A percentile compares a stretch with the other conserved stretches of the same genome.
These are phyloP conservation scores for Fraxinus albicans DNA, from an alignment of 305 asterid genomes.

Conservation along the genomic window DNA sequence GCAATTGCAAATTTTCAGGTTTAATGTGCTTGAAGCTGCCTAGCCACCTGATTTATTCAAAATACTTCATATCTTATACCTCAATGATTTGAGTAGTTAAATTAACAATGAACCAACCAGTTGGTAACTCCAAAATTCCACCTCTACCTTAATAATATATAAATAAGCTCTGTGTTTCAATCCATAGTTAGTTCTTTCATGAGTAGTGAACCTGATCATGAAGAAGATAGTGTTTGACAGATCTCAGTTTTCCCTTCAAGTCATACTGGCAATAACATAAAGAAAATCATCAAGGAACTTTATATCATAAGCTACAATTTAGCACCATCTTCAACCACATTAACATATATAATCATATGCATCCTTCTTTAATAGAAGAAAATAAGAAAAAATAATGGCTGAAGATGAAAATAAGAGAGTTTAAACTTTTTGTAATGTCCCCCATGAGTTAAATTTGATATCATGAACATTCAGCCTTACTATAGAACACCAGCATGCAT, in stretches of 20 bases:
- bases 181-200: too few relatives aligned
- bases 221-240: too few relatives aligned
- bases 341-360: not conserved
- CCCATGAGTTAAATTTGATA: not conserved
- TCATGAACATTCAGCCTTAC: not conserved
- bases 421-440: not conserved
- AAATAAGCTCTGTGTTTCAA: slow-evolving; percentile 11
- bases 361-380: not conserved
- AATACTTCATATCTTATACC: not conserved
- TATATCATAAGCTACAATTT: slow-evolving; percentile 9
- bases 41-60: slow-evolving; percentile 41
- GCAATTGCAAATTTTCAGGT: slow-evolving; percentile 63
- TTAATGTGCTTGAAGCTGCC: slow-evolving; percentile 68
- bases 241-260: slow-evolving; percentile 75
- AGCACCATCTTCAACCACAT: not conserved
- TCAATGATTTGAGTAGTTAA: too few relatives aligned
- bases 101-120: too few relatives aligned
- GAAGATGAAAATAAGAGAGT: not conserved
- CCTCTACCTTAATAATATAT: too few relatives aligned
- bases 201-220: too few relatives aligned
- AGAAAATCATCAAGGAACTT: slow-evolving; percentile 24
- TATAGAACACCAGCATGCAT: not conserved
- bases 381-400: not conserved
- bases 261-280: slow-evolving; percentile 69
- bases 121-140: too few relatives aligned